These are phyloP conservation scores for Xylariaceae sp. DNA, from an alignment of 2,329 filamentous ascomycete genomes.

Conservation along the genomic window DNA sequence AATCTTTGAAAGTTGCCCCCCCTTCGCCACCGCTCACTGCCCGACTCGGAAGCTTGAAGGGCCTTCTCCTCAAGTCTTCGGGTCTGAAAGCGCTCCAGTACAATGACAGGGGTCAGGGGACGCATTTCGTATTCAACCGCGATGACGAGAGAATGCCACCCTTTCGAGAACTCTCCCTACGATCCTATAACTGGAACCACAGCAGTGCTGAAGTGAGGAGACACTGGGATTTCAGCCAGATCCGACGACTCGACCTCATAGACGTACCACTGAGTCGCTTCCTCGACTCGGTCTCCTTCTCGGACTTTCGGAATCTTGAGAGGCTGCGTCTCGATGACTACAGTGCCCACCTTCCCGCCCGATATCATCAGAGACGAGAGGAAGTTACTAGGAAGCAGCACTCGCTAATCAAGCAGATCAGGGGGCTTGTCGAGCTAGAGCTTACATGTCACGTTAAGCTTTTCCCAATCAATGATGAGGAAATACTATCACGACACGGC, in stretches of 20 bases:
- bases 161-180: slow-evolving; percentile 36
- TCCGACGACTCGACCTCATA: slow-evolving; percentile 37
- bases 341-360: slow-evolving; percentile 35
- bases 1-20: slow-evolving; percentile 37
- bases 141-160: slow-evolving; percentile 41
- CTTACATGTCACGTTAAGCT: slow-evolving; percentile 38
- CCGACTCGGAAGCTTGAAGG: slow-evolving; percentile 37
- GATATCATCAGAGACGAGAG: slow-evolving; percentile 27
- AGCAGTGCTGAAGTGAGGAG: slow-evolving; percentile 30
- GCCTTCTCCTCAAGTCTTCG: slow-evolving; percentile 34
- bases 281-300: slow-evolving; percentile 36
- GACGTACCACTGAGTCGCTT: slow-evolving; percentile 42
- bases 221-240: slow-evolving; percentile 44
- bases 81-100: slow-evolving; percentile 38
- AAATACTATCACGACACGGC: slow-evolving; percentile 36
- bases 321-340: slow-evolving; percentile 41
- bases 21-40: slow-evolving; percentile 38
- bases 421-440: slow-evolving; percentile 33
- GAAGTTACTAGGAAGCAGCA: slow-evolving; percentile 38
- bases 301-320: slow-evolving; percentile 33
- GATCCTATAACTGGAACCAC: slow-evolving; percentile 47
- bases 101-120: slow-evolving; percentile 40
- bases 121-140: slow-evolving; percentile 36
- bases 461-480: slow-evolving; percentile 35
- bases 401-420: slow-evolving; percentile 35